Evolutionary conservation across 1,139 yeast genomes (phyloP), one percentile per base, ranked within the genome.

Genomic region (Casaregolazyma suthepensis): DNA sequence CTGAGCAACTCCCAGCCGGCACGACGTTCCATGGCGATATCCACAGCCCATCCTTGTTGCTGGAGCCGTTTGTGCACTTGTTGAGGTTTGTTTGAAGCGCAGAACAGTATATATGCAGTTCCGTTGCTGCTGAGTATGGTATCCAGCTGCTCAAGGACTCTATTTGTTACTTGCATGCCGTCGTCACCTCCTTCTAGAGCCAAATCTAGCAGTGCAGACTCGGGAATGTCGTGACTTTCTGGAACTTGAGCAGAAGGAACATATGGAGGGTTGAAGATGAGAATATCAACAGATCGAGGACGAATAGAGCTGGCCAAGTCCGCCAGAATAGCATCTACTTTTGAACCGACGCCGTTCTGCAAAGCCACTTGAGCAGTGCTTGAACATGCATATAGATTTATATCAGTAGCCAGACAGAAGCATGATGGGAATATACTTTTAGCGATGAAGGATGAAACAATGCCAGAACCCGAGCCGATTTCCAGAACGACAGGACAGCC

Each of bases 1-100:
- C 88, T 80, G 42, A 93, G 73, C n/a, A 87, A 93, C 68, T 93
- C 99, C 96, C 97, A 89, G 0, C 98, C 98, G 0, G 97, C 96
- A 63, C 87, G 87, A 53, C 96, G 75, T 52, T 76, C 74, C 7
- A 81, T 75, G 1, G 87, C 73, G 20, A 70, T 60, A 5, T 73
- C 72, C 0, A 79, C 81, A 0, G 54, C 54, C 94, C 95, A 88
- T 0, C 84, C 83, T 13, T 63, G 61, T 1, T 54, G 48, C 26
- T 62, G 56, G 85, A 89, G 83, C 5, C 51, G 48, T 12, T 65
- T 60, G 0, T 77, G 77, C 1, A 90, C 87, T 3, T 66, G 57
- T 5, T 78, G 80, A 0, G 97, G 98, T 44, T 82, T 78, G 66
- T 93, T 93, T 57, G 96, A 73, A 10, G 96, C 96, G 67, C 98